A percentile compares a stretch with the other conserved stretches of the same genome.
Evolutionary conservation across 192 early-diverging fungal genomes (phyloP).

Genomic region (Umbelopsis ramanniana): DNA sequence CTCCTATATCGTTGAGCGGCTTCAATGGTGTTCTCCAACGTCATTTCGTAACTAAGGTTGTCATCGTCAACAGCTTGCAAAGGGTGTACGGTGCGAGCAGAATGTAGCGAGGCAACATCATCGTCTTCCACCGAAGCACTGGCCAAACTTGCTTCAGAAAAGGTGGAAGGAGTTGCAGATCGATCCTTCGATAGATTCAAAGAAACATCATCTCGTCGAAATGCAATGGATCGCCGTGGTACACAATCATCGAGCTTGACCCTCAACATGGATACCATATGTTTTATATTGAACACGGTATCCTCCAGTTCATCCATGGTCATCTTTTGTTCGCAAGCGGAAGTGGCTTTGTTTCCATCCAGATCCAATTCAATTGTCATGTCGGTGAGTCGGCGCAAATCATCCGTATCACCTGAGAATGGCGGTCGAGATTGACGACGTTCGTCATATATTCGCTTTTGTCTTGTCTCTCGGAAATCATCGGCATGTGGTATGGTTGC

Average conservation of each 20-base stretch:
- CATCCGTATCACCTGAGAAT: neutral
- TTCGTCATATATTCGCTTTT: constrained; percentile 9
- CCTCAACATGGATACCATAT: constrained; percentile 9
- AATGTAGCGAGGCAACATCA: neutral
- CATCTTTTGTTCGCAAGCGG: neutral
- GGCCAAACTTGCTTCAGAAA: constrained; percentile 1
- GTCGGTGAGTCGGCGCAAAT: neutral
- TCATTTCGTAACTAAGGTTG: constrained; percentile 1
- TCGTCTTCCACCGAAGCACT: constrained; percentile 16
- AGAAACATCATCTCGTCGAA: neutral
- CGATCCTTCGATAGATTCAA: neutral
- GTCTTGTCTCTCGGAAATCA: neutral
- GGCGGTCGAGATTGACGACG: neutral
- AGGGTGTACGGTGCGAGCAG: constrained; percentile 14
- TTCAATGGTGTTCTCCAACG: constrained; percentile 11
- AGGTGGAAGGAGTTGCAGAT: neutral
- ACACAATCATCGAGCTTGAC: constrained; percentile 15
- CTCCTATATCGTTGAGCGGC: neutral
- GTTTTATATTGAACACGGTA: neutral
- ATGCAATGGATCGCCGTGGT: constrained; percentile 7
- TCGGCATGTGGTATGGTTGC: neutral
- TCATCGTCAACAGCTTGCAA: constrained; percentile 8
- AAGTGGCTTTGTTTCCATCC: neutral
- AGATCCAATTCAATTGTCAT: neutral
- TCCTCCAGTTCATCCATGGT: constrained; percentile 7